Conservation (phyloP, 495 filamentous ascomycete species). For the Penicillium coprophilum region DNA sequence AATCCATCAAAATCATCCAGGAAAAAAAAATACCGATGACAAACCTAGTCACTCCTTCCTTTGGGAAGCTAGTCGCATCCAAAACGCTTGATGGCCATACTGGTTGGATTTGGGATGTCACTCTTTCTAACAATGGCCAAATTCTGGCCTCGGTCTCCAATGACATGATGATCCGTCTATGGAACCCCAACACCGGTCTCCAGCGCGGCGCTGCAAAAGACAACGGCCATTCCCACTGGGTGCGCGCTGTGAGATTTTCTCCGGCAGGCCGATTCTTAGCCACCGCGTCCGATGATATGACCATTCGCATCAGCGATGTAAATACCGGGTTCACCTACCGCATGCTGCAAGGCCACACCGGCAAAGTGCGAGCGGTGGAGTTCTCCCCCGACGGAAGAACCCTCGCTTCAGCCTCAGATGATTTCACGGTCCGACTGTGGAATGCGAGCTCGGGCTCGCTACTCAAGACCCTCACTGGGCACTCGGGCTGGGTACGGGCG, state of each 20-base stretch:
- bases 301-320: slow-evolving; percentile 12
- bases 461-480: slow-evolving; percentile 9
- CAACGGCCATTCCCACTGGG: slow-evolving; percentile 12
- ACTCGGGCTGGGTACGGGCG: slow-evolving; percentile 12
- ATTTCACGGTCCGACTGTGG: slow-evolving; percentile 11
- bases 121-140: slow-evolving; percentile 6
- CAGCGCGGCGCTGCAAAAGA: slow-evolving; percentile 8
- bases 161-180: slow-evolving; percentile 13
- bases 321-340: slow-evolving; percentile 13
- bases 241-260: slow-evolving; percentile 9
- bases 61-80: slow-evolving; percentile 3
- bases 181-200: slow-evolving; percentile 12
- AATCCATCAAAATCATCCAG: not conserved
- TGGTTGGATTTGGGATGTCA: slow-evolving; percentile 11
- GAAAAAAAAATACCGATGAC: slow-evolving; percentile 5
- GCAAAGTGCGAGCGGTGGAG: slow-evolving; percentile 12
- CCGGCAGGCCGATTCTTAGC: slow-evolving; percentile 9
- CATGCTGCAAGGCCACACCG: slow-evolving; percentile 11
- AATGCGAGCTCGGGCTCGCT: slow-evolving; percentile 3
- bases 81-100: slow-evolving; percentile 12
- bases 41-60: not conserved
- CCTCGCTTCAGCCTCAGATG: slow-evolving; percentile 11
- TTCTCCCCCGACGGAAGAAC: slow-evolving; percentile 10
- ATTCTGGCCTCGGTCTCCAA: slow-evolving; percentile 12
- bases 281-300: slow-evolving; percentile 12